phyloP scores from a whole-genome alignment of 345 rosid species.

The Rhodamnia argentea region DNA sequence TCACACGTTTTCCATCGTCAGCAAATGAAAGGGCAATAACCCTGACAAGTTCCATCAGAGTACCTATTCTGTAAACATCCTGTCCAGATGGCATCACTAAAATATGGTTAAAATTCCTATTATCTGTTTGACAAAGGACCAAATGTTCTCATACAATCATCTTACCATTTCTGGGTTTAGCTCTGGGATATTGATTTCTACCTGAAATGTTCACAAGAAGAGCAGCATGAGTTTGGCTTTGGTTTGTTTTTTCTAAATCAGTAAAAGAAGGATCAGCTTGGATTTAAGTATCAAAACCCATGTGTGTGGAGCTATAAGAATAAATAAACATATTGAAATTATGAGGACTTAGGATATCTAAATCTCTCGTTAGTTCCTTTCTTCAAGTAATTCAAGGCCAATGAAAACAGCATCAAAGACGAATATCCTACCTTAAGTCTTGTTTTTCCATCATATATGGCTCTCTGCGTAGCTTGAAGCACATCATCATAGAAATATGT shows the following conservation, averaged over 20 bases:
- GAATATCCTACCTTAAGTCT: conserved; percentile 49
- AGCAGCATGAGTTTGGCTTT: not conserved
- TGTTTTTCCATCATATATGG: conserved; percentile 60
- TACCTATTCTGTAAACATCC: conserved; percentile 98
- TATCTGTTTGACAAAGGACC: not conserved
- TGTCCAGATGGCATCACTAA: conserved; percentile 15
- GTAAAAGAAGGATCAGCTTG: not conserved
- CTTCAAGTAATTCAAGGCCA: not conserved
- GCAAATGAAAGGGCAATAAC: conserved; percentile 81
- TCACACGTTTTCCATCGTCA: conserved; percentile 90
- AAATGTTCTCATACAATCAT: not conserved
- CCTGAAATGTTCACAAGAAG: conserved; percentile 29
- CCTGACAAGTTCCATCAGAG: conserved; percentile 88
- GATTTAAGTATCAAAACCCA: not conserved
- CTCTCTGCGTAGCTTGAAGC: conserved; percentile 60
- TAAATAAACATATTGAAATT: not conserved
- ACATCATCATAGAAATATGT: conserved; percentile 85
- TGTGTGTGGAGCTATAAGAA: not conserved
- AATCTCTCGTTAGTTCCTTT: not conserved
- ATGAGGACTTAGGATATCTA: not conserved
- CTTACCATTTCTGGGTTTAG: conserved; percentile 92
- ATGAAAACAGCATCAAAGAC: not conserved
- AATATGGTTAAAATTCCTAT: not conserved
- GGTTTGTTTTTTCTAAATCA: not conserved
- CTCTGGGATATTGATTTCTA: conserved; percentile 90